Evolutionary conservation across 2,329 filamentous ascomycete genomes (phyloP).

Genomic region (Sporothrix mexicana): DNA sequence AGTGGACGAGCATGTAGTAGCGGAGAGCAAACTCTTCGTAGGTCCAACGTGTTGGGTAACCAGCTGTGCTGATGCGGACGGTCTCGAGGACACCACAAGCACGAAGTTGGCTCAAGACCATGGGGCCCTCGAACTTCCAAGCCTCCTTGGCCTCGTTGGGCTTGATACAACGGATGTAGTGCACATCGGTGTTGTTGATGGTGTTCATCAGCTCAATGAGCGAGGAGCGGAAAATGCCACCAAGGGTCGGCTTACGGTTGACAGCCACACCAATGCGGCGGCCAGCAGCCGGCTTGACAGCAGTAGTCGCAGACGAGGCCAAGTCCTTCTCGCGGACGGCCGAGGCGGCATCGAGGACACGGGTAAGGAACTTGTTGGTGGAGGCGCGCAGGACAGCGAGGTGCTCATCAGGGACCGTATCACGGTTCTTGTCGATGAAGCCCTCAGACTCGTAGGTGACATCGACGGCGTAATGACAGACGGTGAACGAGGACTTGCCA

Average conservation of each 20-base stretch:
- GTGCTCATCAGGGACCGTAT: constrained; percentile 97
- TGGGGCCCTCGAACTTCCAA: constrained; percentile 98
- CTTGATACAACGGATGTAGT: constrained; percentile 99
- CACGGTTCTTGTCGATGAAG: constrained; percentile 99
- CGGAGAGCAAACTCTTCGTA: constrained; percentile 97
- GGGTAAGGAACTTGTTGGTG: constrained; percentile 80
- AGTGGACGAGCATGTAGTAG: constrained; percentile 97
- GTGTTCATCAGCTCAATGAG: constrained; percentile 97
- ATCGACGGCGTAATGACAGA: constrained; percentile 97
- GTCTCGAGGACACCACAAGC: constrained; percentile 99
- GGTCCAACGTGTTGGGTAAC: constrained; percentile 97
- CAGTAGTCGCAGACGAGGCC: constrained; percentile 66
- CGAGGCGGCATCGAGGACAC: constrained; percentile 84
- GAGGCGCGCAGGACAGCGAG: constrained; percentile 89
- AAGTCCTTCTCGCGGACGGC: constrained; percentile 89
- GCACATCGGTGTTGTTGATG: constrained; percentile 96
- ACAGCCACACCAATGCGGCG: constrained; percentile 90
- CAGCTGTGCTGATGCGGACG: constrained; percentile 94
- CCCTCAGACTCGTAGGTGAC: constrained; percentile 99
- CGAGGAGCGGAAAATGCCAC: constrained; percentile 98
- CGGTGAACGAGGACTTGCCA: constrained; percentile 95
- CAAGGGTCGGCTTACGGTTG: constrained; percentile 94
- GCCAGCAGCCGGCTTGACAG: constrained; percentile 80
- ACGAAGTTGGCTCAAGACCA: constrained; percentile 96
- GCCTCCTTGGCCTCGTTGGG: constrained; percentile 96